A percentile compares a stretch with the other conserved stretches of the same genome.
These are phyloP conservation scores for Acacia crassicarpa DNA, from an alignment of 306 rosid species.

Conservation along the genomic window DNA sequence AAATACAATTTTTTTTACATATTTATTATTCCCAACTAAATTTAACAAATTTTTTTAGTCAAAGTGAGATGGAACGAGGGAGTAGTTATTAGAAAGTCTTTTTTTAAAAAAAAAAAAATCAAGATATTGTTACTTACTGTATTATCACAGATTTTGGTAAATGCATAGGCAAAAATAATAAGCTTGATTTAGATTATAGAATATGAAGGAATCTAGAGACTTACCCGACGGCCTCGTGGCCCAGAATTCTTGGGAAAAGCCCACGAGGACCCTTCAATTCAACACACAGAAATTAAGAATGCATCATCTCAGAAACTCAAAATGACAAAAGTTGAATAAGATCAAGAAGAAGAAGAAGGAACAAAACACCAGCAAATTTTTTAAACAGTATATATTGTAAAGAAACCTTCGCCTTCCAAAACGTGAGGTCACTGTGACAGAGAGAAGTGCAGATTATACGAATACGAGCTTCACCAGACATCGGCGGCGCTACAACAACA, in stretches of 20 bases:
- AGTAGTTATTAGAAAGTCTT: too few species aligned
- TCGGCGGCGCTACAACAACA: conserved; percentile 74
- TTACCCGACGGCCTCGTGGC: conserved; percentile 92
- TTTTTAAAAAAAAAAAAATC: too few species aligned
- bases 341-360: neutral
- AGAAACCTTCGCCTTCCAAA: conserved; percentile 68
- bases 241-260: conserved; percentile 72
- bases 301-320: neutral
- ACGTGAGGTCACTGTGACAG: conserved; percentile 73
- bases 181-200: too few species aligned
- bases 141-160: too few species aligned
- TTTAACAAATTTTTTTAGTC: too few species aligned
- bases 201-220: neutral
- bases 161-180: too few species aligned
- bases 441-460: conserved; percentile 74
- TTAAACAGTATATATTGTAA: too few species aligned
- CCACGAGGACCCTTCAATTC: conserved; percentile 59
- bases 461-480: conserved; percentile 74
- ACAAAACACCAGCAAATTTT: neutral
- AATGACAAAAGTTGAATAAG: neutral
- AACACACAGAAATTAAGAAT: neutral
- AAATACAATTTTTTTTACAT: too few species aligned
- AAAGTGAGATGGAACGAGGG: too few species aligned
- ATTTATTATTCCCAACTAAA: too few species aligned
- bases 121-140: too few species aligned